Evolutionary conservation across 176 grass and related monocot species (phyloP).

Genomic region (Carex pumila): DNA sequence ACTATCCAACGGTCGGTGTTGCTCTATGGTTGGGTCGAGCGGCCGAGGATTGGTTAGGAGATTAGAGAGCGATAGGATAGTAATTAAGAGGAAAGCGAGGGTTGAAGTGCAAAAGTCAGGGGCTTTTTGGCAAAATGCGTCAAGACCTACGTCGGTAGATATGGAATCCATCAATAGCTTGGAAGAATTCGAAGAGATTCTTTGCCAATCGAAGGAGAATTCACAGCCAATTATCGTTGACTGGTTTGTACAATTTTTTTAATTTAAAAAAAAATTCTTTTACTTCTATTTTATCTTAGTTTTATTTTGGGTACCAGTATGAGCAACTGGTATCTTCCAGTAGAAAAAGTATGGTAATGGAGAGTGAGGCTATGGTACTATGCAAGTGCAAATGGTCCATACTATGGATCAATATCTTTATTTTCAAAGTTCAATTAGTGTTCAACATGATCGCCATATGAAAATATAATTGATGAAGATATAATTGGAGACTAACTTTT

Average conservation of each 20-base stretch:
- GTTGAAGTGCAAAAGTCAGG: slow-evolving; percentile 13
- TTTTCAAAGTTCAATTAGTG: no score
- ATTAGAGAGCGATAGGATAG: slow-evolving; percentile 2
- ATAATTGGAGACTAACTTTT: no score
- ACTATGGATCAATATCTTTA: no score
- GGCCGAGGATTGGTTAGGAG: slow-evolving; percentile 13
- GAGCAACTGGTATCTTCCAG: not conserved
- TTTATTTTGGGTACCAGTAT: not conserved
- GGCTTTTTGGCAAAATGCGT: slow-evolving; percentile 69
- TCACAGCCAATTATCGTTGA: slow-evolving; percentile 62
- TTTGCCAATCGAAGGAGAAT: slow-evolving; percentile 42
- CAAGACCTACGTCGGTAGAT: slow-evolving; percentile 43
- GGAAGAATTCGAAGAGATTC: slow-evolving; percentile 67
- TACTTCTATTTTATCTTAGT: not conserved
- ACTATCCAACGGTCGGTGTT: slow-evolving; percentile 6
- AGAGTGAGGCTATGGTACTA: no score
- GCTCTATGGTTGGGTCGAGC: slow-evolving; percentile 35
- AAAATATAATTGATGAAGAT: no score
- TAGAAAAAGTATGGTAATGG: not conserved
- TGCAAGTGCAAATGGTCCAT: no score
- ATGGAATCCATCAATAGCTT: slow-evolving; percentile 72
- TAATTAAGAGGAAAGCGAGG: not conserved
- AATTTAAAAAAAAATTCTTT: not conserved
- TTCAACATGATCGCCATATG: no score
- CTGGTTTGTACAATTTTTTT: slow-evolving; percentile 37